A percentile compares a stretch with the other conserved stretches of the same genome.
These are phyloP conservation scores for Fusarium sp. DNA, from an alignment of 2,329 filamentous ascomycete species.

Conservation along the genomic window DNA sequence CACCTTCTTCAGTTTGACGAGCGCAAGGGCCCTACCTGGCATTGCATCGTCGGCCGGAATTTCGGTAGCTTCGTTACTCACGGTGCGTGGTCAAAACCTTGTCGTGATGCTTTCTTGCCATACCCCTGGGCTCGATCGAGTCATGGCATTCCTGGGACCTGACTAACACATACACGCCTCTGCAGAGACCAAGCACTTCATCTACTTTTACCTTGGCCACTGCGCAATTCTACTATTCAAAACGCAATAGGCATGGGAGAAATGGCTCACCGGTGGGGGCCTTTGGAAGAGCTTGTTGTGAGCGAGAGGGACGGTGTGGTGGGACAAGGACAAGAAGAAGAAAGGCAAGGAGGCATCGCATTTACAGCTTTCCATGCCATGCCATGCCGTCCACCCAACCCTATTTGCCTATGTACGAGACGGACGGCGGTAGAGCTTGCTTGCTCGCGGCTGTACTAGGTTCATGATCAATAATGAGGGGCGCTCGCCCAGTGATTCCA, in stretches of 20 bases:
- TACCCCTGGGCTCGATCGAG: conserved; percentile 4
- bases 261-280: conserved; percentile 44
- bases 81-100: conserved; percentile 66
- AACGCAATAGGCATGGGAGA: conserved; percentile 77
- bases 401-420: conserved; percentile 34
- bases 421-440: conserved; percentile 10
- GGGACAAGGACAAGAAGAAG: conserved; percentile 25
- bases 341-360: conserved; percentile 26
- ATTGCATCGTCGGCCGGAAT: conserved; percentile 98
- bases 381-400: conserved; percentile 33
- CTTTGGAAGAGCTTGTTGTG: conserved; percentile 47
- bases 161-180: conserved; percentile 24
- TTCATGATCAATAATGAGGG: conserved; percentile 41
- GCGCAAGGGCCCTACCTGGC: conserved; percentile 97
- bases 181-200: conserved; percentile 98
- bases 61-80: conserved; percentile 99
- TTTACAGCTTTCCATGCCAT: conserved; percentile 18
- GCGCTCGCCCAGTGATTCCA: conserved; percentile 40
- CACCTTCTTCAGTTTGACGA: conserved; percentile 81
- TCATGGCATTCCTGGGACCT: not conserved
- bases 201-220: conserved; percentile 99
- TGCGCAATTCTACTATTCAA: conserved; percentile 99
- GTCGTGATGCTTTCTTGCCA: not conserved
- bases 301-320: conserved; percentile 38
- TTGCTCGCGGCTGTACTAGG: conserved; percentile 31